Evolutionary conservation across 495 filamentous ascomycete species (phyloP).

Genomic region (Cercophora scortea): DNA sequence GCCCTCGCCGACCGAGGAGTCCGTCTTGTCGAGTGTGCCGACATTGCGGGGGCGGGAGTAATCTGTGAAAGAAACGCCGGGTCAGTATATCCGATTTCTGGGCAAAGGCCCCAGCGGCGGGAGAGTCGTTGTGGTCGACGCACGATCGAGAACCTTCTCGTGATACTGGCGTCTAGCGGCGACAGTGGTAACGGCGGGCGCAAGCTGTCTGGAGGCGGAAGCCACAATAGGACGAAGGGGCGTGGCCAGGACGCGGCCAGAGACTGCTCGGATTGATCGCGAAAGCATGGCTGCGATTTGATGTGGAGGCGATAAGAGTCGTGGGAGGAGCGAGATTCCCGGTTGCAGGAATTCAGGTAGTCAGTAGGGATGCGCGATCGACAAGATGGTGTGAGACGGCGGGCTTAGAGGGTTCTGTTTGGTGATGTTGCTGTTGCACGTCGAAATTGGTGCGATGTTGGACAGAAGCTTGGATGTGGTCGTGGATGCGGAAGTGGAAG

Average conservation of each 20-base stretch:
- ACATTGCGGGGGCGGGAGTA: conserved; percentile 92
- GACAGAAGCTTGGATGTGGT: background rate
- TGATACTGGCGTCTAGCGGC: conserved; percentile 44
- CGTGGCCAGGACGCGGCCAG: conserved; percentile 16
- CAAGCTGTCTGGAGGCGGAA: conserved; percentile 28
- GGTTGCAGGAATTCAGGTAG: no score
- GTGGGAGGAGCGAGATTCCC: background rate
- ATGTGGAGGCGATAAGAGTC: background rate
- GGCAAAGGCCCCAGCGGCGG: background rate
- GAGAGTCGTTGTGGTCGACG: background rate
- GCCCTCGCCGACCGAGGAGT: conserved; percentile 87
- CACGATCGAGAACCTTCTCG: conserved; percentile 65
- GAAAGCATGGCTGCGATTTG: conserved; percentile 22
- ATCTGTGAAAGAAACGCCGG: conserved; percentile 36
- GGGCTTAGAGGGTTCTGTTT: no score
- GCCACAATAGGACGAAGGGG: conserved; percentile 14
- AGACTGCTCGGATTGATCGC: conserved; percentile 24
- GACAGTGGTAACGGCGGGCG: conserved; percentile 23
- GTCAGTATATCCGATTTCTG: conserved; percentile 1
- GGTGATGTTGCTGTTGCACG: no score
- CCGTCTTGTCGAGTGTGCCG: conserved; percentile 81
- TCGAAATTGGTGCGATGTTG: no score
- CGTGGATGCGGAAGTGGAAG: background rate
- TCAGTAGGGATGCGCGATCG: no score
- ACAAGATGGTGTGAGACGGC: no score